Conservation (phyloP, 495 filamentous ascomycete species). For the Pyrenopolyporus hunteri region DNA sequence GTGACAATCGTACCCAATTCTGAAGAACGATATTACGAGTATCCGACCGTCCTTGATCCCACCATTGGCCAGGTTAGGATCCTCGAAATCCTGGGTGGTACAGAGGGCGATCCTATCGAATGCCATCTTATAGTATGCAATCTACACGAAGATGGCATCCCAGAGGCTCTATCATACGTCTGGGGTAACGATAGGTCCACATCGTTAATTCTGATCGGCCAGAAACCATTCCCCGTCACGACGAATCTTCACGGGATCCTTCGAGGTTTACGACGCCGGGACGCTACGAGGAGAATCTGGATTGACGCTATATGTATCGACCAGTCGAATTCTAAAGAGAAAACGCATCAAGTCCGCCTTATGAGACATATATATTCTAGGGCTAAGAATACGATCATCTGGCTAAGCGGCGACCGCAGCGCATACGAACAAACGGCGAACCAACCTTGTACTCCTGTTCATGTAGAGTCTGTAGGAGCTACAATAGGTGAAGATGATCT, state of each 20-base stretch:
- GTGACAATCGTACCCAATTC: too few relatives aligned
- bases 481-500: slow-evolving; percentile 17
- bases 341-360: slow-evolving; percentile 28
- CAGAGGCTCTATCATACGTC: too few relatives aligned
- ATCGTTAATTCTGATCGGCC: too few relatives aligned
- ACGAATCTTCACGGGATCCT: slow-evolving; percentile 9
- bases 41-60: too few relatives aligned
- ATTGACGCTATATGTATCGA: slow-evolving; percentile 45
- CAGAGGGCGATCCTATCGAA: too few relatives aligned
- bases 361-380: slow-evolving; percentile 36
- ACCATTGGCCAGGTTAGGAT: too few relatives aligned
- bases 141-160: too few relatives aligned
- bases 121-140: too few relatives aligned
- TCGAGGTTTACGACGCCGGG: not conserved
- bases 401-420: slow-evolving; percentile 9
- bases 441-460: not conserved
- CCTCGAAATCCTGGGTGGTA: too few relatives aligned
- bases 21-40: too few relatives aligned
- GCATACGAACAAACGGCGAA: not conserved
- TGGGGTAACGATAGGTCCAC: too few relatives aligned
- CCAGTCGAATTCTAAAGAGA: slow-evolving; percentile 32
- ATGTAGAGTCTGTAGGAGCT: not conserved
- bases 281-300: slow-evolving; percentile 25
- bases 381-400: slow-evolving; percentile 1
- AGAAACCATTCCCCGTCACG: too few relatives aligned